Conservation (phyloP, 352 stramenopile species). For the Globisporangium megalacanthum region DNA sequence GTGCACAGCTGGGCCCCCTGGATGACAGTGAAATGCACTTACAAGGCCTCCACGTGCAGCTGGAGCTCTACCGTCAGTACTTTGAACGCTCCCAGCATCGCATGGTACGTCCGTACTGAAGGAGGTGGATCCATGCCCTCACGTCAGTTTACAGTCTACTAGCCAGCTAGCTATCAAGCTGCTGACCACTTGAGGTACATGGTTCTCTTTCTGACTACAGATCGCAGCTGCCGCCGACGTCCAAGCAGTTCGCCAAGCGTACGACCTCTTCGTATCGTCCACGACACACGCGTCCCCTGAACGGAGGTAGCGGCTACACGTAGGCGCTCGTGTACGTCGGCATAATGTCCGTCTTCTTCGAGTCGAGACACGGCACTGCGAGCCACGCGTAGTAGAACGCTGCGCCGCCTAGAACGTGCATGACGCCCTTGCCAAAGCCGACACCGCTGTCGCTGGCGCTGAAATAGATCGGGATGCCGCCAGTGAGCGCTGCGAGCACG, state of each 20-base stretch:
- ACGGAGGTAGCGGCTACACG: conserved; percentile 23
- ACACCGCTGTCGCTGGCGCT: conserved; percentile 19
- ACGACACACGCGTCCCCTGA: no score
- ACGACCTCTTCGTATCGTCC: conserved; percentile 20
- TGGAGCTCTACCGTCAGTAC: conserved; percentile 50
- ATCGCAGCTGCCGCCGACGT: conserved; percentile 27
- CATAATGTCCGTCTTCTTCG: conserved; percentile 80
- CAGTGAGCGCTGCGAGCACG: conserved; percentile 31
- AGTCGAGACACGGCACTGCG: conserved; percentile 69
- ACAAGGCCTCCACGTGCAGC: conserved; percentile 34
- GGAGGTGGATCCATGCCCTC: no score
- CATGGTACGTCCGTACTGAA: conserved; percentile 19
- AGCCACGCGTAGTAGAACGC: conserved; percentile 80
- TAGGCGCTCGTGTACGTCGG: conserved; percentile 48
- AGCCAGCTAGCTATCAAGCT: no score
- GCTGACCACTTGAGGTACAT: neutral
- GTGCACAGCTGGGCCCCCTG: neutral
- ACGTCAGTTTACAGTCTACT: no score
- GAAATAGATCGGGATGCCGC: conserved; percentile 48
- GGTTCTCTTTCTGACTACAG: conserved; percentile 11
- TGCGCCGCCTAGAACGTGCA: conserved; percentile 59
- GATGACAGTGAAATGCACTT: conserved; percentile 9
- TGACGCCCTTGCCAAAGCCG: conserved; percentile 55
- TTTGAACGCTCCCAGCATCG: conserved; percentile 35
- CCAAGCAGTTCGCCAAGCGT: conserved; percentile 28